Percentiles rank a stretch among this genome's conserved stretches.
Evolutionary conservation across 768 basidiomycete genomes (phyloP).

Genomic region (Phanerochaete sordida): DNA sequence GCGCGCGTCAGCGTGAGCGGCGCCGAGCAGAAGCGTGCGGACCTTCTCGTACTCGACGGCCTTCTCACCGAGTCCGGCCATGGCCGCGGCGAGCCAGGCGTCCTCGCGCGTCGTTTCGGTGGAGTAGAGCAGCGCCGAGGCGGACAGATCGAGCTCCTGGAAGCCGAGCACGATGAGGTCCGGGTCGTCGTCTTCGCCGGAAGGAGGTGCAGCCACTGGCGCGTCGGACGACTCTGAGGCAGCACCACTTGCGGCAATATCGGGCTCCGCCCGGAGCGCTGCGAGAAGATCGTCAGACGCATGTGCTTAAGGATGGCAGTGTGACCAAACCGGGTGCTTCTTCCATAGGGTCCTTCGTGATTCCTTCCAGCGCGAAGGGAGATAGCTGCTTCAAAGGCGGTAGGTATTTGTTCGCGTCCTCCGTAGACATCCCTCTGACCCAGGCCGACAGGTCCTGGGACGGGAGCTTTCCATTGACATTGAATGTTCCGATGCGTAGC

Average conservation of each 20-base stretch:
- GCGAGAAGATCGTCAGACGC: background rate
- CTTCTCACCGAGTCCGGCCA: conserved; percentile 70
- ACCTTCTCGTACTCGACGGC: conserved; percentile 67
- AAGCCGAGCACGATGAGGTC: conserved; percentile 76
- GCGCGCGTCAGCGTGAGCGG: background rate
- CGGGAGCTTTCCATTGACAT: conserved; percentile 76
- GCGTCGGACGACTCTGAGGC: background rate
- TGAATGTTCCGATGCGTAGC: conserved; percentile 76
- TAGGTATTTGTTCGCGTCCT: conserved; percentile 11
- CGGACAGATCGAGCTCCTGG: conserved; percentile 77
- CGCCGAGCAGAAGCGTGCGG: background rate
- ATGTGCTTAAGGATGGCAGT: background rate
- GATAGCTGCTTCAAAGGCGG: conserved; percentile 22
- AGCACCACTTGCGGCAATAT: background rate
- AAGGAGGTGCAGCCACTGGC: background rate
- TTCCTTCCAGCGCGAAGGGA: conserved; percentile 20
- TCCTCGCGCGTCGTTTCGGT: conserved; percentile 62
- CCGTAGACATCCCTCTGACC: conserved; percentile 37
- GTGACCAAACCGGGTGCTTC: background rate
- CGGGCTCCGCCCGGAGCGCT: background rate
- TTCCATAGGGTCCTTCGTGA: background rate
- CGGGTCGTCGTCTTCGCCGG: conserved; percentile 38
- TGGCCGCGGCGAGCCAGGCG: conserved; percentile 63
- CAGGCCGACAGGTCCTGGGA: conserved; percentile 70
- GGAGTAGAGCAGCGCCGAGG: conserved; percentile 74